Conservation (phyloP, 2,329 filamentous ascomycete species). For the Colletotrichum sp. region DNA sequence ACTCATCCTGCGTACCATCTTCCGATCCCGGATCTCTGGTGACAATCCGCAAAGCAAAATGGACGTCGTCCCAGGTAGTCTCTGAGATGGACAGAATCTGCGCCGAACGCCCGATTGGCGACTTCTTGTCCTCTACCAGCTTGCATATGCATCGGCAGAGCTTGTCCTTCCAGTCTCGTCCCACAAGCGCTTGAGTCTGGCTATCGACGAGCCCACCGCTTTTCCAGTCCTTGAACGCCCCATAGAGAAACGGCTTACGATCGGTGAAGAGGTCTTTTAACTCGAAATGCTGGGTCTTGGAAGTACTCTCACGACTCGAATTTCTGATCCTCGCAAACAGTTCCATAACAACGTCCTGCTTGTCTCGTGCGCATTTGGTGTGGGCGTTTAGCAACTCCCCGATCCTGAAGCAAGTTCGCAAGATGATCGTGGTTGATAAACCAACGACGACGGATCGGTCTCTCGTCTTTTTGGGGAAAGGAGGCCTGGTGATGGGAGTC, state of each 20-base stretch:
- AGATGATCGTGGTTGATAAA: constrained; percentile 46
- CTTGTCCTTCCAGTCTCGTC: background rate
- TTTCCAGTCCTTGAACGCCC: constrained; percentile 9
- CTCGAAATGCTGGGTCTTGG: constrained; percentile 65
- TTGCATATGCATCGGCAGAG: constrained; percentile 21
- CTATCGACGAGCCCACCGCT: background rate
- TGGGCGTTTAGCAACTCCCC: constrained; percentile 63
- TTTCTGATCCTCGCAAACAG: constrained; percentile 66
- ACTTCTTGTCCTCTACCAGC: background rate
- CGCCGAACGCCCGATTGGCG: background rate
- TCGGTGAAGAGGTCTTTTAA: constrained; percentile 68
- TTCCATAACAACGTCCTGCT: constrained; percentile 58
- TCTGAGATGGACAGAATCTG: constrained; percentile 13
- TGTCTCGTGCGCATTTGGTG: constrained; percentile 30
- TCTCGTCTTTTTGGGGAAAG: constrained; percentile 53
- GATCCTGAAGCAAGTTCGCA: constrained; percentile 69
- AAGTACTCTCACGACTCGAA: constrained; percentile 58
- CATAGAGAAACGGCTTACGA: constrained; percentile 50
- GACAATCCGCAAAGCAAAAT: background rate
- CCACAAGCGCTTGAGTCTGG: background rate
- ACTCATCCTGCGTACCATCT: background rate
- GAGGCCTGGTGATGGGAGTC: constrained; percentile 53
- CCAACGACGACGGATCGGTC: constrained; percentile 61
- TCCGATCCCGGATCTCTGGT: background rate
- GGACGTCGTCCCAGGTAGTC: constrained; percentile 18